phyloP scores from a whole-genome alignment of 345 rosid species.

The Sapria himalayana region DNA sequence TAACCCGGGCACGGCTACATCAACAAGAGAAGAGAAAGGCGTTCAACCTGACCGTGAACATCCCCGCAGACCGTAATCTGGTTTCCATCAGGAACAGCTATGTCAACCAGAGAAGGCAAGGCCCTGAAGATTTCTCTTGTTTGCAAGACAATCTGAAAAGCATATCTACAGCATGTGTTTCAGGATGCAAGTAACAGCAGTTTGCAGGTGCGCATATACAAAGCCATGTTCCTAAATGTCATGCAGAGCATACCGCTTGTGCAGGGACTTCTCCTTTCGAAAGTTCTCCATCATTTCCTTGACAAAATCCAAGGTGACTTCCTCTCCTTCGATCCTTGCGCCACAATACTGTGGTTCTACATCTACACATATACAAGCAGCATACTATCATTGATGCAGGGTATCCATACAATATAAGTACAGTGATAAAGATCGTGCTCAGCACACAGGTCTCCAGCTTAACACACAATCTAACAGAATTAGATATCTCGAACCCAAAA shows the following conservation, averaged over 20 bases:
- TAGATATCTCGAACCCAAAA: no score
- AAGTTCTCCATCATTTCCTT: constrained; percentile 88
- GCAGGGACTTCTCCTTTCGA: constrained; percentile 70
- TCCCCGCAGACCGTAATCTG: constrained; percentile 93
- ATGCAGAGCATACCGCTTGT: constrained; percentile 36
- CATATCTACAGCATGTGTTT: constrained; percentile 38
- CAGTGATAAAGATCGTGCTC: no score
- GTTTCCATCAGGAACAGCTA: constrained; percentile 43
- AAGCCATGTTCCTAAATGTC: no score
- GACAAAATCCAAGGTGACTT: constrained; percentile 72
- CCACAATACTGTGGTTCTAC: constrained; percentile 95
- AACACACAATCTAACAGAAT: no score
- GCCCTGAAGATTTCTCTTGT: constrained; percentile 51
- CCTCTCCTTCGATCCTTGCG: constrained; percentile 82
- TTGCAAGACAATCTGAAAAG: constrained; percentile 78
- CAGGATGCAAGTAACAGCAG: constrained; percentile 5
- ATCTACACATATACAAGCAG: no score
- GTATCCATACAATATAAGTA: no score
- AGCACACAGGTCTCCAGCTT: no score
- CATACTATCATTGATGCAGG: no score
- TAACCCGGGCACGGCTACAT: no score
- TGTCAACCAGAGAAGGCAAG: constrained; percentile 73
- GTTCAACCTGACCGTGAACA: constrained; percentile 99
- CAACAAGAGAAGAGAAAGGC: no score
- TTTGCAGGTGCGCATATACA: no score